These are phyloP conservation scores for Podila minutissima DNA, from an alignment of 192 early-diverging fungal genomes.

Conservation along the genomic window DNA sequence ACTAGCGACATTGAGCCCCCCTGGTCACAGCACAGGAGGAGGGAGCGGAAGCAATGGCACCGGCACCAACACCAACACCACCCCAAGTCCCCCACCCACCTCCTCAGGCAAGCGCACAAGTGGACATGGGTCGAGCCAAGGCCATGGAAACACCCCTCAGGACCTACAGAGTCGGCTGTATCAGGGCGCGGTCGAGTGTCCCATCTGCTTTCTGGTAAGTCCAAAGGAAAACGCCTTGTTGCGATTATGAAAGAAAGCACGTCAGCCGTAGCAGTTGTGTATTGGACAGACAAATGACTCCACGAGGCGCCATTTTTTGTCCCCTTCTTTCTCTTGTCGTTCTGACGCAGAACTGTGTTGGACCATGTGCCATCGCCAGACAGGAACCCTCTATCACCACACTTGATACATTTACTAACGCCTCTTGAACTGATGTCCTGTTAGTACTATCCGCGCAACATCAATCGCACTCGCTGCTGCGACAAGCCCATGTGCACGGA, in stretches of 20 bases:
- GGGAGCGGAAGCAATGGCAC: slow-evolving; percentile 18
- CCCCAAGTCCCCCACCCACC: slow-evolving; percentile 19
- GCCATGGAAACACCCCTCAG: neutral
- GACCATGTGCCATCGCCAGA: too few species aligned
- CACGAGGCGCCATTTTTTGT: too few species aligned
- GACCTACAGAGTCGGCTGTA: slow-evolving; percentile 51
- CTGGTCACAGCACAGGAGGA: slow-evolving; percentile 7
- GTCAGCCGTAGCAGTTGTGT: neutral
- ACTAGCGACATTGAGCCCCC: neutral
- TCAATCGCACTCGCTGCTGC: slow-evolving; percentile 94
- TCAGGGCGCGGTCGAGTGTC: slow-evolving; percentile 85
- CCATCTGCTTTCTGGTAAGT: slow-evolving; percentile 92
- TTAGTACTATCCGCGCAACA: slow-evolving; percentile 90
- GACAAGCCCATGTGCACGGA: slow-evolving; percentile 97
- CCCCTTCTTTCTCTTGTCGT: too few species aligned
- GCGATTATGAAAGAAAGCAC: slow-evolving; percentile 3
- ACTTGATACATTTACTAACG: neutral
- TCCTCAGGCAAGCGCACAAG: neutral
- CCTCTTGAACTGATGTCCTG: neutral
- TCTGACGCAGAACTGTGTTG: too few species aligned
- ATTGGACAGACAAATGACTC: too few species aligned
- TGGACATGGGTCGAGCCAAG: neutral
- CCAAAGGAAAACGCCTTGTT: neutral
- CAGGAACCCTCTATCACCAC: too few species aligned
- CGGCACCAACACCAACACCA: neutral